Conservation (phyloP, 371 early-diverging fungal genomes). For the Mortierella sp. region DNA sequence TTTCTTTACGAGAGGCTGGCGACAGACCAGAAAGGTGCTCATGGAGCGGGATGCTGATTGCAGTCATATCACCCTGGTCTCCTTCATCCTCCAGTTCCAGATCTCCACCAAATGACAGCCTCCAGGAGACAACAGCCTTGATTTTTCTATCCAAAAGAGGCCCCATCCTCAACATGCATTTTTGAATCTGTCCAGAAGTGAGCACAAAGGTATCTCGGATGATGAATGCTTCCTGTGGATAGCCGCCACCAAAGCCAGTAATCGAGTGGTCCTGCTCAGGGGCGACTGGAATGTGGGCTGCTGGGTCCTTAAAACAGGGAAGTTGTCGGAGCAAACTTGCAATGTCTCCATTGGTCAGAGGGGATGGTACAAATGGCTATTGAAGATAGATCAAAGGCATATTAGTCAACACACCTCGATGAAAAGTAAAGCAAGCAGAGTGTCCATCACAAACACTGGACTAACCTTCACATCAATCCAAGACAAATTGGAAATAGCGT, state of each 20-base stretch:
- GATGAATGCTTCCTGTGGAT: slow-evolving; percentile 27
- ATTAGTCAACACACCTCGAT: neutral
- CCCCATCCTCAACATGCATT: slow-evolving; percentile 41
- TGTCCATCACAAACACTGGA: neutral
- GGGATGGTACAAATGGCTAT: slow-evolving; percentile 45
- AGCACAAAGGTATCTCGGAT: slow-evolving; percentile 41
- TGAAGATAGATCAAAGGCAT: neutral
- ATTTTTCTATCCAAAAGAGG: slow-evolving; percentile 33
- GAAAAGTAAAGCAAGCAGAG: neutral
- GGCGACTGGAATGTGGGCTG: slow-evolving; percentile 16
- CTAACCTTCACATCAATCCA: slow-evolving; percentile 51
- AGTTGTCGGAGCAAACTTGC: slow-evolving; percentile 37
- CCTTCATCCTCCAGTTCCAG: slow-evolving; percentile 10
- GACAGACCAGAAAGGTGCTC: no score
- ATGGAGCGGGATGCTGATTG: no score
- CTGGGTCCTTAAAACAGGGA: slow-evolving; percentile 32
- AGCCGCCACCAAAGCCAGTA: slow-evolving; percentile 38
- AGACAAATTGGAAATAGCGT: slow-evolving; percentile 40
- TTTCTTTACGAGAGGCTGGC: no score
- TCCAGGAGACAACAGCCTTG: slow-evolving; percentile 38
- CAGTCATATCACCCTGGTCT: slow-evolving; percentile 3
- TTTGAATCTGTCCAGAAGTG: slow-evolving; percentile 47
- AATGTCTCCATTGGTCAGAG: slow-evolving; percentile 39
- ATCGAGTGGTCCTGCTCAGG: slow-evolving; percentile 40
- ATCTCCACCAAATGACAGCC: slow-evolving; percentile 31